Evolutionary conservation across 768 basidiomycete genomes (phyloP).

Genomic region (Russula brevipes): DNA sequence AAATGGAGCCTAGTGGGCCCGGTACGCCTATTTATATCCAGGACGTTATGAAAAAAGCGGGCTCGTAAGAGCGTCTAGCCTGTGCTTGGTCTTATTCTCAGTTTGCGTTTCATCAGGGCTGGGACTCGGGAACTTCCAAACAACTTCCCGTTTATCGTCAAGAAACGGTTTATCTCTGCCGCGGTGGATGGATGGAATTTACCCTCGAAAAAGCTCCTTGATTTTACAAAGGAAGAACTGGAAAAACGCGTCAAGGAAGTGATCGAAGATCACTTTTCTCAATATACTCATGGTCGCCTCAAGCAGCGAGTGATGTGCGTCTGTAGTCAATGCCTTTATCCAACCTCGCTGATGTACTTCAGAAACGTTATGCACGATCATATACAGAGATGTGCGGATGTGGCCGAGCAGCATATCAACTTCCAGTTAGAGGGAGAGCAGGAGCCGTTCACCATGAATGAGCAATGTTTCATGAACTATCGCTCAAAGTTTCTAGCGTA

Average conservation of each 20-base stretch:
- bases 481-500: constrained; percentile 45
- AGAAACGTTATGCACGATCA: constrained; percentile 14
- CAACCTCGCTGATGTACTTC: neutral
- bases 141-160: constrained; percentile 47
- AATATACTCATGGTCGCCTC: constrained; percentile 25
- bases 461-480: constrained; percentile 29
- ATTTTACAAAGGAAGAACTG: constrained; percentile 5
- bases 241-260: constrained; percentile 16
- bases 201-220: constrained; percentile 26
- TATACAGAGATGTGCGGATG: constrained; percentile 7
- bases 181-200: constrained; percentile 23
- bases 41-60: constrained; percentile 42
- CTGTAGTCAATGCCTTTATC: neutral
- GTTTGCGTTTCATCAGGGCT: constrained; percentile 37
- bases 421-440: constrained; percentile 14
- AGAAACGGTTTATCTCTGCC: constrained; percentile 24
- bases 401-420: constrained; percentile 7
- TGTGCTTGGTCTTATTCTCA: neutral
- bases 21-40: constrained; percentile 41
- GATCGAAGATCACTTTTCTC: constrained; percentile 26
- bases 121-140: constrained; percentile 65
- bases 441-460: constrained; percentile 28
- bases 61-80: constrained; percentile 35
- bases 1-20: constrained; percentile 26
- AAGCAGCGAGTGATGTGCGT: constrained; percentile 21